Evolutionary conservation across 306 rosid genomes (phyloP).

Genomic region (Hylodesmum podocarpum): DNA sequence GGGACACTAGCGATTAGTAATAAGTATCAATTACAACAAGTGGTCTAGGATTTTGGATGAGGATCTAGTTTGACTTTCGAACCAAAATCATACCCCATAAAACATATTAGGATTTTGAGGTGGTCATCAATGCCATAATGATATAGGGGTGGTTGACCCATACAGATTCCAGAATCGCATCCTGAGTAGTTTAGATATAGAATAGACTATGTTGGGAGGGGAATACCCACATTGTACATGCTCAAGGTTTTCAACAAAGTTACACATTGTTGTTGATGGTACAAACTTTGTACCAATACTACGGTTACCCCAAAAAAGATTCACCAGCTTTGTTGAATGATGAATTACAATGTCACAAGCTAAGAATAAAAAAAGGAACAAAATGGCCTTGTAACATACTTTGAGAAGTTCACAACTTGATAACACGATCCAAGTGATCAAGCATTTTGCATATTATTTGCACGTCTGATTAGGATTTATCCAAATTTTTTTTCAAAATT

Average conservation of each 20-base stretch:
- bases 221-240: too few species aligned
- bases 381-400: background rate
- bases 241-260: too few species aligned
- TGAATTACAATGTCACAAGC: background rate
- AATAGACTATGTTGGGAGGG: too few species aligned
- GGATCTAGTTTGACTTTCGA: background rate
- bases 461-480: background rate
- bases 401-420: background rate
- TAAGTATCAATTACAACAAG: background rate
- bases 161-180: background rate
- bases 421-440: background rate
- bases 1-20: background rate
- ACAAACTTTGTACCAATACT: too few species aligned
- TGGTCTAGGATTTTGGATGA: conserved; percentile 7
- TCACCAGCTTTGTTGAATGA: background rate
- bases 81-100: background rate
- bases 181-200: background rate
- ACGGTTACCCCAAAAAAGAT: background rate
- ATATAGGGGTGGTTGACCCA: background rate
- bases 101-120: background rate
- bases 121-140: background rate
- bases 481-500: background rate
- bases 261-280: too few species aligned
- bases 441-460: background rate
- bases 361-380: background rate